Conservation (phyloP, 2,329 filamentous ascomycete species). For the Fusarium xyrophilum region DNA sequence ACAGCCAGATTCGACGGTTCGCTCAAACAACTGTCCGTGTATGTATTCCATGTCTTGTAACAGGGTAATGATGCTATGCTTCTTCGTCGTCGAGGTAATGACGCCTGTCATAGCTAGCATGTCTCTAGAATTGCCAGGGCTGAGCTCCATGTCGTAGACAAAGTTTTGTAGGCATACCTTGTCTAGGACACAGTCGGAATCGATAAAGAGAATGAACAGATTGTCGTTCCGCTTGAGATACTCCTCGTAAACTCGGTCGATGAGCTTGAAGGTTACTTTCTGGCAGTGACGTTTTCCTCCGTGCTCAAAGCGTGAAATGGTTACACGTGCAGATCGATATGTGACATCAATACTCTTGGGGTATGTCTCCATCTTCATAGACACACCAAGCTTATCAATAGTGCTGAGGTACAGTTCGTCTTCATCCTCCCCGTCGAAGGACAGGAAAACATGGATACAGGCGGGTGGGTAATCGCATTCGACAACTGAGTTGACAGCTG, state of each 20-base stretch:
- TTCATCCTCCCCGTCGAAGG: constrained; percentile 89
- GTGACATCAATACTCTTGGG: constrained; percentile 89
- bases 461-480: constrained; percentile 92
- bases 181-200: constrained; percentile 95
- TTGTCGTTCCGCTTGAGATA: constrained; percentile 90
- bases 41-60: constrained; percentile 99
- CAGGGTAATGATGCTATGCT: constrained; percentile 86
- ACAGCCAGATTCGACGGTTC: constrained; percentile 92
- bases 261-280: constrained; percentile 89
- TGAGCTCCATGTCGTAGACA: constrained; percentile 98
- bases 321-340: constrained; percentile 83
- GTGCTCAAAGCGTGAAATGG: constrained; percentile 89
- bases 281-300: constrained; percentile 95
- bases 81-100: constrained; percentile 91
- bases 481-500: constrained; percentile 88
- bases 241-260: constrained; percentile 88
- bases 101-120: constrained; percentile 98
- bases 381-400: constrained; percentile 83
- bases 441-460: constrained; percentile 93
- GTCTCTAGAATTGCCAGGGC: constrained; percentile 86
- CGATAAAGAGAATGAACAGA: constrained; percentile 94
- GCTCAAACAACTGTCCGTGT: constrained; percentile 94
- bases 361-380: constrained; percentile 76
- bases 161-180: constrained; percentile 94
- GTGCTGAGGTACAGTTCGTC: constrained; percentile 90